Evolutionary conservation across 306 rosid species (phyloP), one percentile per base, ranked within the genome.

Genomic region (Astragalus glycyphyllos): DNA sequence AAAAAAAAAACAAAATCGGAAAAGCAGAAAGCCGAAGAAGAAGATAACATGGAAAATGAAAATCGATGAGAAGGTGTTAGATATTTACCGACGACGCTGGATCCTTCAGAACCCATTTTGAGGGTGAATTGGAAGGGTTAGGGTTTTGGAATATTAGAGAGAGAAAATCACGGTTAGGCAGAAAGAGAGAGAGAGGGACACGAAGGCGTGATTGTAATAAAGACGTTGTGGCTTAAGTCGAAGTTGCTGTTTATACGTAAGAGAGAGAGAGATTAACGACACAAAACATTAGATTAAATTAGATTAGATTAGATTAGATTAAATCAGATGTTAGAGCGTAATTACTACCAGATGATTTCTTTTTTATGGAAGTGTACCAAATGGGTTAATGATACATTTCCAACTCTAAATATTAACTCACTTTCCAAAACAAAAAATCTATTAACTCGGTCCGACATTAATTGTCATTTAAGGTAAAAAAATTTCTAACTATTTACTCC

Each of bases 71-170:
- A 77, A 58, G 73, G 55, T 17, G 56, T 55, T 31, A 4, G 58
- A 74, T 47, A 66, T 86, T 81, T 74, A 92, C 98, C 95, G 63
- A 89, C 96, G 47, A 92, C 98, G 12, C 73, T 72, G 50, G 98
- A 86, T 77, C 84, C 95, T 68, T 92, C 96, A 29, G 96, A 81
- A 76, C 89, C 88, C 98, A 92, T 92, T 5, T 7, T 16, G 86
- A 47, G 6, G 74, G 3, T 20, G 79, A 77, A 58, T 76, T 59
- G 50, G 50, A 32, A 15, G 72, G 20, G 51, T 9, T 76, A 74
- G 80, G 88, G 83, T 84, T 84, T 79, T 38, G 63, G 60, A 78
- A 79, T 72, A 12, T 26, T 34, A 69, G 60, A 60, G 86, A 74
- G 70, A 71, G 73, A 72, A 58, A 75, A 26, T n/a, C 3, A 48